A percentile compares a stretch with the other conserved stretches of the same genome.
Evolutionary conservation across 148 eudicot species (phyloP).

Genomic region (Chenopodium berlandieri): DNA sequence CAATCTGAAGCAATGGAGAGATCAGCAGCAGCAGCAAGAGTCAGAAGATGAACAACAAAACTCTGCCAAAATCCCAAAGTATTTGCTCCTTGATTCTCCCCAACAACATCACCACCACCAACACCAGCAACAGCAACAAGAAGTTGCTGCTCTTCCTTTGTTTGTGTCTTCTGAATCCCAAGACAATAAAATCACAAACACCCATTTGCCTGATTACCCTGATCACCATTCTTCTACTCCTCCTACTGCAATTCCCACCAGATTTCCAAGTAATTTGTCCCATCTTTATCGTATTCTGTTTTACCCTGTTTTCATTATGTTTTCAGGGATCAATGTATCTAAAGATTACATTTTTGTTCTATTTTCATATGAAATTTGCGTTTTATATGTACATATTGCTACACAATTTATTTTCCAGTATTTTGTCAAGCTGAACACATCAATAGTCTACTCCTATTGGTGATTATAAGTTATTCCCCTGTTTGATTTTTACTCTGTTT

Average conservation of each 20-base stretch:
- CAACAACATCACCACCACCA: conserved; percentile 25
- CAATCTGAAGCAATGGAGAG: conserved; percentile 80
- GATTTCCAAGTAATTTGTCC: conserved; percentile 45
- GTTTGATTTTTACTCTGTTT: not conserved
- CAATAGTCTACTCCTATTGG: no score
- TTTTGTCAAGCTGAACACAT: no score
- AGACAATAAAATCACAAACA: conserved; percentile 25
- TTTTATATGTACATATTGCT: not conserved
- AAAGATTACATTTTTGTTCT: not conserved
- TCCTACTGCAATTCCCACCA: conserved; percentile 33
- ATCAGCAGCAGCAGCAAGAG: conserved; percentile 43
- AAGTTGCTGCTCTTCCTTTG: conserved; percentile 54
- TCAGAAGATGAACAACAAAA: conserved; percentile 47
- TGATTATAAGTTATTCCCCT: no score
- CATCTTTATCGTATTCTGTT: not conserved
- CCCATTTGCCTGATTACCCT: conserved; percentile 37
- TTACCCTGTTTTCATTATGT: not conserved
- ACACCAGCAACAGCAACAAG: conserved; percentile 19
- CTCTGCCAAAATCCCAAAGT: conserved; percentile 54
- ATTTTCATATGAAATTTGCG: no score
- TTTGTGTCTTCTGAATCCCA: conserved; percentile 47
- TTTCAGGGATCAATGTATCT: not conserved
- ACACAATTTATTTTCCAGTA: not conserved
- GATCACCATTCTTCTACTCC: conserved; percentile 32
- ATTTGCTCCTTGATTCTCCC: conserved; percentile 26